Evolutionary conservation across 305 asterid genomes (phyloP).

Genomic region (Coffea humblotiana): DNA sequence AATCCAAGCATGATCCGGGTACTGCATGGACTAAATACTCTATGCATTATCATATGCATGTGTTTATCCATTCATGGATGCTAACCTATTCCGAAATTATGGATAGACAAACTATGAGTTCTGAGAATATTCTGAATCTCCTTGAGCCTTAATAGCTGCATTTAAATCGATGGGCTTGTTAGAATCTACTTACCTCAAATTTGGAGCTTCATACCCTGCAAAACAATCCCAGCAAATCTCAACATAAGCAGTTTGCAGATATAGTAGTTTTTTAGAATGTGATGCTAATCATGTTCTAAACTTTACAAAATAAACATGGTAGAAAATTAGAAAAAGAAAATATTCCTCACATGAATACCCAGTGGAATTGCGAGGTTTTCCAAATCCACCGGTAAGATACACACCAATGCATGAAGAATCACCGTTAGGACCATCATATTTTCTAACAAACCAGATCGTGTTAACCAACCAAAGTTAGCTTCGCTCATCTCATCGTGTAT

Average conservation of each 20-base stretch:
- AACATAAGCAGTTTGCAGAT: not conserved
- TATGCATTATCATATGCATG: no score
- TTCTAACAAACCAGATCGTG: no score
- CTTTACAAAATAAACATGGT: not conserved
- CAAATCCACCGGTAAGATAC: no score
- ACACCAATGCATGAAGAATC: no score
- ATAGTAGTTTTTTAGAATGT: not conserved
- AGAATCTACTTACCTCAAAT: slow-evolving; percentile 20
- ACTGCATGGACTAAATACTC: no score
- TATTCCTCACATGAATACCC: not conserved
- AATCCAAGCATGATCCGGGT: no score
- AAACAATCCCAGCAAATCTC: not conserved
- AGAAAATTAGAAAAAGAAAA: not conserved
- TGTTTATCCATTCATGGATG: not conserved
- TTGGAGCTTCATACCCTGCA: slow-evolving; percentile 26
- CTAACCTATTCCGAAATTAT: not conserved
- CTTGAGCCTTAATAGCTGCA: not conserved
- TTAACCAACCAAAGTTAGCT: no score
- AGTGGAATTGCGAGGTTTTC: no score
- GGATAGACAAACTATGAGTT: not conserved
- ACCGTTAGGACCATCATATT: no score
- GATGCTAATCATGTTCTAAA: not conserved
- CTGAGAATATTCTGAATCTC: not conserved
- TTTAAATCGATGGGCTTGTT: not conserved
- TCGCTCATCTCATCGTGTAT: no score